phyloP scores from a whole-genome alignment of 257 asterid species.

The Solanum virginianum region DNA sequence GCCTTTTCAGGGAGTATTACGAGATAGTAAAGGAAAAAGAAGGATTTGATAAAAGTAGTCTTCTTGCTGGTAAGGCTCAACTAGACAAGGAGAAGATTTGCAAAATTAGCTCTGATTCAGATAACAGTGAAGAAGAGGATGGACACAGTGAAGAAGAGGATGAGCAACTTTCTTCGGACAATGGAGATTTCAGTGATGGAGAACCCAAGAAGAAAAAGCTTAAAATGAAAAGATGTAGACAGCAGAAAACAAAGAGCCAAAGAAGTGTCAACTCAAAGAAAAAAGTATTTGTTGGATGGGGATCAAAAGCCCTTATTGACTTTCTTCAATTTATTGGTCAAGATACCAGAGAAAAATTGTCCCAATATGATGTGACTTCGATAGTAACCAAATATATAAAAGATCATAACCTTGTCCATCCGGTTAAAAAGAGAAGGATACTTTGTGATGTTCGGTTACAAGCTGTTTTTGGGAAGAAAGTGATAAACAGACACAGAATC shows the following conservation, averaged over 20 bases:
- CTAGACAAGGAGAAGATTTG: conserved; percentile 5
- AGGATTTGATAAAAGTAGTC: conserved; percentile 25
- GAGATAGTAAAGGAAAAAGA: conserved; percentile 25
- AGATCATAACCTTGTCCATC: conserved; percentile 39
- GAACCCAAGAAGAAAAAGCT: conserved; percentile 6
- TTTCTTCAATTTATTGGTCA: conserved; percentile 59
- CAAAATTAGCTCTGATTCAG: conserved; percentile 19
- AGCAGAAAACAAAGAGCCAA: conserved; percentile 3
- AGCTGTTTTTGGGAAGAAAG: conserved; percentile 36
- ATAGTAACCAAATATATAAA: conserved; percentile 36
- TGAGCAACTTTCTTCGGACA: conserved; percentile 22
- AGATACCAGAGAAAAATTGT: conserved; percentile 26
- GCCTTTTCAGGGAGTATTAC: conserved; percentile 69
- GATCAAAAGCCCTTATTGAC: conserved; percentile 47
- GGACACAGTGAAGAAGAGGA: conserved; percentile 29
- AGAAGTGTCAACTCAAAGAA: conserved; percentile 22
- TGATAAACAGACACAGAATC: conserved; percentile 21
- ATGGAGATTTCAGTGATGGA: conserved; percentile 16
- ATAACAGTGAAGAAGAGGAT: conserved; percentile 31
- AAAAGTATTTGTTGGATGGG: conserved; percentile 65
- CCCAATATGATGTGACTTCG: conserved; percentile 43
- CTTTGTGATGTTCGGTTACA: conserved; percentile 39
- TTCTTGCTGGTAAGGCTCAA: conserved; percentile 31
- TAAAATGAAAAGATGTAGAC: conserved; percentile 18
- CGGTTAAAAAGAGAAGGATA: conserved; percentile 35